A percentile compares a stretch with the other conserved stretches of the same genome.
These are phyloP conservation scores for Fusarium vanettenii DNA, from an alignment of 2,329 filamentous ascomycete genomes.

Conservation along the genomic window DNA sequence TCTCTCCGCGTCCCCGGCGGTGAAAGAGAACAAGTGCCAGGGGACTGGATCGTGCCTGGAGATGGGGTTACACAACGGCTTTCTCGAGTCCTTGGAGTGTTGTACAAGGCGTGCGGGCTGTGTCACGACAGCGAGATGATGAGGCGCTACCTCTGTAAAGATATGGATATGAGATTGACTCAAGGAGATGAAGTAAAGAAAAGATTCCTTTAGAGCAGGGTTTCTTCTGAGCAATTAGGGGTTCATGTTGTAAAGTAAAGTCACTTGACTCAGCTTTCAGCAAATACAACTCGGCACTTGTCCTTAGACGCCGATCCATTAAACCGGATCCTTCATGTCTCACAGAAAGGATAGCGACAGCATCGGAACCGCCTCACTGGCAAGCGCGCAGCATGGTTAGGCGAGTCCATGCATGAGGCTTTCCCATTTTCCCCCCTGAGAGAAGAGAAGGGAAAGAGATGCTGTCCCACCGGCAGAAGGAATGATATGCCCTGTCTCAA, in stretches of 20 bases:
- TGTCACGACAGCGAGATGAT: slow-evolving; percentile 23
- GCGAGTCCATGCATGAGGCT: slow-evolving; percentile 37
- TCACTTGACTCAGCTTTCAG: neutral
- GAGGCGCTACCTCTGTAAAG: slow-evolving; percentile 27
- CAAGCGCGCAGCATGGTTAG: slow-evolving; percentile 40
- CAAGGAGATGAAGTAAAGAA: neutral
- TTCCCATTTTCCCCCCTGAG: neutral
- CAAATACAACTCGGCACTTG: neutral
- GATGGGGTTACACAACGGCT: slow-evolving; percentile 18
- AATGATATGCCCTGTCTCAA: neutral
- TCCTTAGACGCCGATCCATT: slow-evolving; percentile 27
- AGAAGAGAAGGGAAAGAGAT: neutral
- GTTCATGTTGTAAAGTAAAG: neutral
- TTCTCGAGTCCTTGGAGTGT: slow-evolving; percentile 15
- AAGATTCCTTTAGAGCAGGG: neutral
- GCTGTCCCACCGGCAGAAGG: neutral
- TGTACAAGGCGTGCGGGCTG: slow-evolving; percentile 23
- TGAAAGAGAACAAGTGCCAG: slow-evolving; percentile 12
- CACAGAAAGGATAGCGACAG: slow-evolving; percentile 38
- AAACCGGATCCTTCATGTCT: slow-evolving; percentile 33
- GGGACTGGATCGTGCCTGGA: neutral
- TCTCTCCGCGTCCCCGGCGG: slow-evolving; percentile 14
- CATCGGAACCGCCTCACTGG: slow-evolving; percentile 38
- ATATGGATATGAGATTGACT: slow-evolving; percentile 1
- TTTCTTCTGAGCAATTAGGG: neutral